Percentiles rank a stretch among this genome's conserved stretches.
phyloP scores from a whole-genome alignment of 1,139 yeast species.

The Geotrichum bryndzae region DNA sequence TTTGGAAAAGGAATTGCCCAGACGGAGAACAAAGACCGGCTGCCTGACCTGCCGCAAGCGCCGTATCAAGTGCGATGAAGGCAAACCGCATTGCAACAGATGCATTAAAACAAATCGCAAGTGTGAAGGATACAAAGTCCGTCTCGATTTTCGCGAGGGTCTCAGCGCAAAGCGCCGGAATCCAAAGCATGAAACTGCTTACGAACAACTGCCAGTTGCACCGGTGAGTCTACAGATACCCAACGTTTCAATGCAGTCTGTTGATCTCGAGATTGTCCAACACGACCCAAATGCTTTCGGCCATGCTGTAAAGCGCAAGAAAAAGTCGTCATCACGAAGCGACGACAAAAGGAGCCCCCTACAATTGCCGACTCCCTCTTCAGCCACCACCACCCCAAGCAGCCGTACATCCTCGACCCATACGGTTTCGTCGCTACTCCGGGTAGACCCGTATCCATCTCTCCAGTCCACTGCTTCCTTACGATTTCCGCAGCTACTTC shows the following conservation, averaged over 20 bases:
- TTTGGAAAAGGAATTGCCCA: not conserved
- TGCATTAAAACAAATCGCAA: slow-evolving; percentile 25
- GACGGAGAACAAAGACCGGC: slow-evolving; percentile 27
- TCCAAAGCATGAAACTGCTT: not conserved
- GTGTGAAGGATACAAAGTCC: slow-evolving; percentile 18
- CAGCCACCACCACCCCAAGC: not conserved
- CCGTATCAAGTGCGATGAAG: slow-evolving; percentile 28
- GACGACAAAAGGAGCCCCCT: not conserved
- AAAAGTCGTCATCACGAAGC: not conserved
- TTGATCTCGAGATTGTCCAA: not conserved
- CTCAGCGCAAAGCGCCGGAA: slow-evolving; percentile 2
- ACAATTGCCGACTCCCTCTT: not conserved
- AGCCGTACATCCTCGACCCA: not conserved
- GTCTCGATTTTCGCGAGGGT: slow-evolving; percentile 13
- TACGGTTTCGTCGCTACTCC: not conserved
- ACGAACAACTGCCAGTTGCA: not conserved
- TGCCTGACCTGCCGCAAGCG: slow-evolving; percentile 30
- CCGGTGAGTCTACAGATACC: not conserved
- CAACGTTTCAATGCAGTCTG: not conserved
- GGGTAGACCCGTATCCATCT: no score
- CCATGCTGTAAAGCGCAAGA: not conserved
- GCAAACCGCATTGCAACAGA: slow-evolving; percentile 27
- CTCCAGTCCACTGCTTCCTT: not conserved
- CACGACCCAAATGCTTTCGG: not conserved
- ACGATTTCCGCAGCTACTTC: not conserved